These are phyloP conservation scores for Chondrostereum purpureum DNA, from an alignment of 1,284 basidiomycete genomes.

Conservation along the genomic window DNA sequence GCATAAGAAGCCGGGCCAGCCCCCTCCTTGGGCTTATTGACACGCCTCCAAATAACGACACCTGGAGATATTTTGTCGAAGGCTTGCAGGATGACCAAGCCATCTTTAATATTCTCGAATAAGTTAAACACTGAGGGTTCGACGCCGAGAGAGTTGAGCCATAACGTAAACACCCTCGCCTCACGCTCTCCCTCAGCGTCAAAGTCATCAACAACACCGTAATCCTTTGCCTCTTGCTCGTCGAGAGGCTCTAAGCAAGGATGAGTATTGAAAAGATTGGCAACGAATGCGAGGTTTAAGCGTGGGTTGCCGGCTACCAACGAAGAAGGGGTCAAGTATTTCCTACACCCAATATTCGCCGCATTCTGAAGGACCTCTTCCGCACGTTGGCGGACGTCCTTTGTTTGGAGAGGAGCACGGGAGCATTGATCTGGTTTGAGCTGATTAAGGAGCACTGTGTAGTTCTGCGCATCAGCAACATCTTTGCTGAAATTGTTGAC, in stretches of 20 bases:
- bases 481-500: constrained; percentile 98
- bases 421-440: constrained; percentile 93
- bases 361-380: constrained; percentile 94
- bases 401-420: constrained; percentile 84
- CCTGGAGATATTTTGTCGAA: constrained; percentile 95
- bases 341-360: constrained; percentile 89
- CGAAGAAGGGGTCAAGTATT: constrained; percentile 90
- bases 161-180: constrained; percentile 94
- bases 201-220: constrained; percentile 90
- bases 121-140: constrained; percentile 95
- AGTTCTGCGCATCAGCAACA: constrained; percentile 94
- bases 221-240: constrained; percentile 80
- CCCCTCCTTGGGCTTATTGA: constrained; percentile 84
- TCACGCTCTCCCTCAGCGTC: constrained; percentile 98
- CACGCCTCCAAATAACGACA: constrained; percentile 88
- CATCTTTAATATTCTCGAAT: constrained; percentile 94
- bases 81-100: constrained; percentile 86
- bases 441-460: constrained; percentile 92
- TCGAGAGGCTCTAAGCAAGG: constrained; percentile 91
- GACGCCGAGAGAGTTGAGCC: constrained; percentile 96
- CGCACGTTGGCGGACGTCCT: constrained; percentile 77
- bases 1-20: constrained; percentile 34
- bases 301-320: constrained; percentile 96
- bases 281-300: constrained; percentile 96
- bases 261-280: constrained; percentile 97